Evolutionary conservation across 2,329 filamentous ascomycete genomes (phyloP).

Genomic region (Intubia oerlemansii): DNA sequence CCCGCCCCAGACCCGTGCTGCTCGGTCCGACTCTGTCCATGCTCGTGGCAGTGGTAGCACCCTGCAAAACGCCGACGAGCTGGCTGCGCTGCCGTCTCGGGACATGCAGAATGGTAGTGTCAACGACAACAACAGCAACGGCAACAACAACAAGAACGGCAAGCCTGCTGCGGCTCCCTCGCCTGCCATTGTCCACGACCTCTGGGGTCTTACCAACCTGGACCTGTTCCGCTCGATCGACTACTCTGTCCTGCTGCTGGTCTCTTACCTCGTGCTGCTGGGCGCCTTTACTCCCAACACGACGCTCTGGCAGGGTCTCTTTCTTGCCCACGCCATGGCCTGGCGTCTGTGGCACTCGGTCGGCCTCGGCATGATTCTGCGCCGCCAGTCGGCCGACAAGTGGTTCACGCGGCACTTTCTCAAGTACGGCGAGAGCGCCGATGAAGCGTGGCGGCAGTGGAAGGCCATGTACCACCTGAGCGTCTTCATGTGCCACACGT

Average conservation of each 20-base stretch:
- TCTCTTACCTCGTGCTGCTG: constrained; percentile 53
- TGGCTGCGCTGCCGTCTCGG: neutral
- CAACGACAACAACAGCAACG: constrained; percentile 1
- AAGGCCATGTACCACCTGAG: constrained; percentile 89
- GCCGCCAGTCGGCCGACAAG: constrained; percentile 73
- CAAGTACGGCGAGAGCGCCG: constrained; percentile 78
- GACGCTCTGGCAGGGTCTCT: constrained; percentile 51
- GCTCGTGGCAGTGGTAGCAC: no score
- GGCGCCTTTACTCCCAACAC: constrained; percentile 62
- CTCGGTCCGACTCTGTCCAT: constrained; percentile 14
- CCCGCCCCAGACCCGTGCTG: constrained; percentile 52
- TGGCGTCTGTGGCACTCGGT: constrained; percentile 89
- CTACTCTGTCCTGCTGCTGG: constrained; percentile 54
- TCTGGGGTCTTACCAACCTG: constrained; percentile 65
- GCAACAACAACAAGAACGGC: constrained; percentile 1
- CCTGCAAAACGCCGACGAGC: constrained; percentile 4
- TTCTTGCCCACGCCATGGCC: constrained; percentile 55
- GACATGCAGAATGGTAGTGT: no score
- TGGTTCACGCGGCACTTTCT: constrained; percentile 94
- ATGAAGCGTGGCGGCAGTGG: constrained; percentile 95
- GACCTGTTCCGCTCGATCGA: constrained; percentile 81
- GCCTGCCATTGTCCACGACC: constrained; percentile 55
- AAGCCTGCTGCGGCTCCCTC: constrained; percentile 11
- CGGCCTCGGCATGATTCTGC: constrained; percentile 68
- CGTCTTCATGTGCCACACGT: constrained; percentile 73